Conservation (phyloP, 345 rosid genomes). For the Erucastrum elatum region DNA sequence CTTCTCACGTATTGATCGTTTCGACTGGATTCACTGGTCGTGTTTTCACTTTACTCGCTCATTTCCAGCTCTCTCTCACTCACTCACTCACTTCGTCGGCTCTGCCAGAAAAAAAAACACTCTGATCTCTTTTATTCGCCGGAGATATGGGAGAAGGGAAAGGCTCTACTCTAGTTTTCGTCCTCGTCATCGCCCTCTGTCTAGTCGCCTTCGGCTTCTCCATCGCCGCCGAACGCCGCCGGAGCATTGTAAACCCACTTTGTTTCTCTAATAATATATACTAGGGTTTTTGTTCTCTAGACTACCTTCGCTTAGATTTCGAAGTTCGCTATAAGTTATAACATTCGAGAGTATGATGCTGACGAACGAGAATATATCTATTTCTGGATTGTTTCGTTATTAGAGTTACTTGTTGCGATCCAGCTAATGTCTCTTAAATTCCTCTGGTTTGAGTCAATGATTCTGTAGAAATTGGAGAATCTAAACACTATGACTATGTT, state of each 20-base stretch:
- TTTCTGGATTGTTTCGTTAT: not conserved
- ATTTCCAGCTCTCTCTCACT: slow-evolving; percentile 7
- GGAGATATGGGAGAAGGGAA: slow-evolving; percentile 60
- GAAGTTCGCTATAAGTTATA: not conserved
- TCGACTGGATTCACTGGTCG: not conserved
- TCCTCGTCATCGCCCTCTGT: slow-evolving; percentile 71
- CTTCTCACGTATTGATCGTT: not conserved
- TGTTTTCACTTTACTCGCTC: slow-evolving; percentile 29
- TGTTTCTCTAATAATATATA: not conserved
- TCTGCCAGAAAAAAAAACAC: not conserved
- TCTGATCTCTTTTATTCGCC: not conserved
- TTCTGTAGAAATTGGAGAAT: not conserved
- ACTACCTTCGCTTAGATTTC: not conserved
- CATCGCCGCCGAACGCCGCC: slow-evolving; percentile 93
- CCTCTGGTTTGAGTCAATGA: not conserved
- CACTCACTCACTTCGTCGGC: not conserved
- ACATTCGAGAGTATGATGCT: not conserved
- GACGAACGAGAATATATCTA: not conserved
- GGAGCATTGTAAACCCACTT: slow-evolving; percentile 60
- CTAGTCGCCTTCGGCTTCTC: slow-evolving; percentile 92
- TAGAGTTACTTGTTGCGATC: not conserved
- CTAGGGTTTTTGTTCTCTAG: not conserved
- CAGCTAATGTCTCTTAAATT: not conserved
- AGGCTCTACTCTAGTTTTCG: slow-evolving; percentile 71
- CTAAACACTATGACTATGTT: not conserved